Base-by-base conservation (phyloP, 768 basidiomycete species). In the Chalciporus chontae region DNA sequence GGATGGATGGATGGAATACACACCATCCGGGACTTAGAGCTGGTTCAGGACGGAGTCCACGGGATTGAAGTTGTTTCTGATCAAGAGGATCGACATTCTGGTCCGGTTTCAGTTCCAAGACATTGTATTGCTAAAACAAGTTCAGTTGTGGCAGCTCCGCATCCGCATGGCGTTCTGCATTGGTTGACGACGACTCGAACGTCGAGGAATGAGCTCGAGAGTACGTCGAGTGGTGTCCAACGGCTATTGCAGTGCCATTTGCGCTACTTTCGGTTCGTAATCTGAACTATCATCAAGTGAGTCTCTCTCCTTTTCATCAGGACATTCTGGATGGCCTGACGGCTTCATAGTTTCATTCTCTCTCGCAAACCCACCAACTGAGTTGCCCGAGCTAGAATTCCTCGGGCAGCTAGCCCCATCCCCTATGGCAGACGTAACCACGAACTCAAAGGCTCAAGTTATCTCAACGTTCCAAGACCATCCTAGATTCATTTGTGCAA, bases 21-120 rank as follows among this genome's bases (percentile, higher is more conserved):
- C 54, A 90, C 91, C 90, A 68, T 91, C 77, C 1, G 90, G 90
- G 60, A 94, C n/a, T n/a, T n/a, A 90, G 57, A 87, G 78, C 27
- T 75, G 74, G 55, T 93, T 67, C 43, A 69, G 59, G 40, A 83
- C 72, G n/a, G n/a, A n/a, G 48, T 76, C 73, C 8, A 80, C 68
- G 0, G 80, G 73, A 55, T 72, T 76, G 67, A 87, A 86, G 44
- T 77, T 71, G 48, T 74, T 75, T 3, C 81, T 75, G 41, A 85
- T 87, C 82, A 19, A 86, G 69, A 40, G 78, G 76, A 63, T 86
- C 84, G 31, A 71, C 70, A 14, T 67, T 62, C 11, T 69, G 69
- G 3, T 64, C 69, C 4, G 73, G 56, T 27, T 78, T 69, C 27
- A 82, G 61, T 46, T 87, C 78, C 4, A 91, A 73, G 43, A 88